Evolutionary conservation across 306 rosid genomes (phyloP), one percentile per base, ranked within the genome.

Genomic region (Quercus glauca): DNA sequence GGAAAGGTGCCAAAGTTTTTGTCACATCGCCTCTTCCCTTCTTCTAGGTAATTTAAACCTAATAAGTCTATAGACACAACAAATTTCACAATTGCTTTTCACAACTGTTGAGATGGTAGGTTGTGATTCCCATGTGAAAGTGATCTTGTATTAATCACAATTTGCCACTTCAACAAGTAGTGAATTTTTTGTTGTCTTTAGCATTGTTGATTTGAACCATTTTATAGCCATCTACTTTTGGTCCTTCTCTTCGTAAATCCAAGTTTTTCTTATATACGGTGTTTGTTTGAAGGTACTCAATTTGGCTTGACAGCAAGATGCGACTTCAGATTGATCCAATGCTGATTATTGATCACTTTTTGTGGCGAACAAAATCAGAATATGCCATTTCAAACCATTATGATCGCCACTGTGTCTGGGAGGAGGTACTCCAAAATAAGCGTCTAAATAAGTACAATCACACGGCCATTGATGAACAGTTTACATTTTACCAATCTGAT

Each of bases 301-400:
- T 94, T 87, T 94, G 98, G 98, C 86, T 94, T 59, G 98, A 94
- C 85, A 94, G 98, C 92, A 94, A 94, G 88, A 87, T 91, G 94
- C 91, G 97, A 78, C 98, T 94, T 73, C 87, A 83, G 41, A 56
- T 88, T 68, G 98, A 94, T 84, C 98, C 98, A 26, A 83, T 91
- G 92, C 88, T 80, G 83, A 91, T 94, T 72, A 89, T 94, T 69
- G 98, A 94, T 83, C 81, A 88, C 79, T 94, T 92, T 86, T 84
- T 92, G 81, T 94, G 98, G 98, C 85, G 87, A 80, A 88, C 83
- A 64, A 94, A 88, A 57, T 92, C 97, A 7, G 98, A 94, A 80
- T 94, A 83, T 82, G 97, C 97, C 82, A 94, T 94, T 84, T 92
- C 98, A 33, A 94, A 94, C 83, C 98, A 94, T 78, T 94, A 94